These are phyloP conservation scores for Phytophthora tubulina DNA, from an alignment of 352 stramenopile genomes.

Conservation along the genomic window DNA sequence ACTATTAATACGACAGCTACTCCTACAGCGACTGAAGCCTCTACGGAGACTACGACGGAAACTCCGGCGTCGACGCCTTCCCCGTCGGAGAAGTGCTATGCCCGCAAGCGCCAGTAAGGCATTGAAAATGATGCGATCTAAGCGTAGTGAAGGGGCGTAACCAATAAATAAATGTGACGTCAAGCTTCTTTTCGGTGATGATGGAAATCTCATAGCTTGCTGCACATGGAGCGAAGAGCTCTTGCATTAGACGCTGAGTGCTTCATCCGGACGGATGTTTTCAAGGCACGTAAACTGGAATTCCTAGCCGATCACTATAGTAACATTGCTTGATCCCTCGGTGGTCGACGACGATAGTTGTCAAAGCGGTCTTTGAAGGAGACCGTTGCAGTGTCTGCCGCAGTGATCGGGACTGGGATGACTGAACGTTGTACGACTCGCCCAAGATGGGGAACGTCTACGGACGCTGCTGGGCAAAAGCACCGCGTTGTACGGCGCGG, in stretches of 20 bases:
- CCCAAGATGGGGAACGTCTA: too few relatives aligned
- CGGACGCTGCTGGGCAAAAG: too few relatives aligned
- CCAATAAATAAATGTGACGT: slow-evolving; percentile 5
- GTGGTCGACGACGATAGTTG: too few relatives aligned
- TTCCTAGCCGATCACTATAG: too few relatives aligned
- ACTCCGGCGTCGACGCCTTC: slow-evolving; percentile 23
- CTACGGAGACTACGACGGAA: slow-evolving; percentile 12
- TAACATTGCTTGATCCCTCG: too few relatives aligned
- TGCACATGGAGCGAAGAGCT: not conserved
- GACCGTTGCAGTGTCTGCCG: too few relatives aligned
- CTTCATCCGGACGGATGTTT: not conserved
- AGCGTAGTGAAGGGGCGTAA: slow-evolving; percentile 2
- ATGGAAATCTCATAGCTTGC: not conserved
- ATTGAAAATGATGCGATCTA: not conserved
- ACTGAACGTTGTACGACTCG: too few relatives aligned
- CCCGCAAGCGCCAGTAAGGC: slow-evolving; percentile 20
- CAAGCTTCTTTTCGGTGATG: not conserved
- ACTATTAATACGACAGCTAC: slow-evolving; percentile 7
- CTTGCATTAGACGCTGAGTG: too few relatives aligned
- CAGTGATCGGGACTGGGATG: too few relatives aligned
- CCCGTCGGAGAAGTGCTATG: slow-evolving; percentile 28
- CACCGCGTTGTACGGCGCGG: too few relatives aligned
- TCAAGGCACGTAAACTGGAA: not conserved
- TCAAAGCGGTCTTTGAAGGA: too few relatives aligned
- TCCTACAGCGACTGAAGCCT: slow-evolving; percentile 10